Evolutionary conservation across 257 asterid species (phyloP), one percentile per base, ranked within the genome.

Genomic region (Nicotiana sylvestris): DNA sequence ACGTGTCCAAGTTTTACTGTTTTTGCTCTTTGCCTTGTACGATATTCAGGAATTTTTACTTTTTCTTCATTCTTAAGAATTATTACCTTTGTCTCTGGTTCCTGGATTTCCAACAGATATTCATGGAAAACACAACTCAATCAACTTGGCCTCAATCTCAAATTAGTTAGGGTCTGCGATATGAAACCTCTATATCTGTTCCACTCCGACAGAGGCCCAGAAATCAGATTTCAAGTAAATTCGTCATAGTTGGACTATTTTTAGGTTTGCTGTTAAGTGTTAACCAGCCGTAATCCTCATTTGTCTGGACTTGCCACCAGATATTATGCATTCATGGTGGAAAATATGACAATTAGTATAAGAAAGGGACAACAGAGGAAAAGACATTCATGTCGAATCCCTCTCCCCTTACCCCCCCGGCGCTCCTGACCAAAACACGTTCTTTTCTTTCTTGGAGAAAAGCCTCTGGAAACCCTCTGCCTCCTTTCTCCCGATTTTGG

Each of bases 341-440:
- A 51, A 74, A 74, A 46, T 12, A 25, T 12, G 25, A 49, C 78
- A 25, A 72, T 46, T 21, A 6, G 49, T 72, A n/a, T 21, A 72
- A 70, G 60, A 21, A 70, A 72, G 35, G 78, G 49, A 72, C 60
- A 72, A 46, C 60, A 39, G 60, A n/a, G 53, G 78, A 72, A 46
- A 46, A 46, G 60, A 46, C 13, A 43, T 11, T 32, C 78, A 43
- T 46, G 37, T 43, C 60, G 13, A 56, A 18, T 21, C 27, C 78
- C 11, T 11, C 60, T 12, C 60, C 58, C 33, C 58, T 2, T 2
- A 29, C 13, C 6, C 39, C 61, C 61, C 25, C 6, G 18, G 6
- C 6, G 30, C 8, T 60, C 37, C 12, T 5, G 10, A 9, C n/a
- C 33, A 25, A 46, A 32, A 39, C 57, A 64, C 12, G 0, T 64